phyloP scores from a whole-genome alignment of 2,329 filamentous ascomycete species.

The Talaromyces marneffei region DNA sequence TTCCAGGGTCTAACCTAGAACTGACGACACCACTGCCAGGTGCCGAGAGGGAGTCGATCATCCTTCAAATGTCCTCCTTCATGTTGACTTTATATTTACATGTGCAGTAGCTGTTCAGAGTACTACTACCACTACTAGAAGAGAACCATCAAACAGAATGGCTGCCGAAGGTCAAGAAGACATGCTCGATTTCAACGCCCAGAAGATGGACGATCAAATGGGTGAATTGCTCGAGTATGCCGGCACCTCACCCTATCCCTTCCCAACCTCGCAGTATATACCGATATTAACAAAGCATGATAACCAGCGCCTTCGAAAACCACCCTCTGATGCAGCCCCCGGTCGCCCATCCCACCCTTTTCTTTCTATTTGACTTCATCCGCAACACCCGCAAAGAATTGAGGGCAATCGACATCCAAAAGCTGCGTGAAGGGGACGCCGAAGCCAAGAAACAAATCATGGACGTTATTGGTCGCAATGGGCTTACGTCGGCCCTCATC shows the following conservation, averaged over 20 bases:
- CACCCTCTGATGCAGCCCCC: slow-evolving; percentile 30
- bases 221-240: slow-evolving; percentile 24
- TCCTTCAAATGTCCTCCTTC: neutral
- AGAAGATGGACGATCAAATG: slow-evolving; percentile 21
- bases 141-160: neutral
- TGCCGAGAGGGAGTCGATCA: neutral
- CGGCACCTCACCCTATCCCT: neutral
- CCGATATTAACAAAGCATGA: neutral
- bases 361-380: slow-evolving; percentile 61
- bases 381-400: slow-evolving; percentile 57
- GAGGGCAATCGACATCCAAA: slow-evolving; percentile 20
- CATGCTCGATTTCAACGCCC: slow-evolving; percentile 16
- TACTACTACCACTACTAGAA: neutral
- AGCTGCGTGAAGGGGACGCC: slow-evolving; percentile 22
- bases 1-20: neutral
- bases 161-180: neutral
- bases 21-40: neutral
- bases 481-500: slow-evolving; percentile 23
- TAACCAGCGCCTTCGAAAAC: slow-evolving; percentile 25
- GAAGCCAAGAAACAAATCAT: slow-evolving; percentile 14
- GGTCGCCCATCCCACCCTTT: slow-evolving; percentile 24
- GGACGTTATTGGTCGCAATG: slow-evolving; percentile 27
- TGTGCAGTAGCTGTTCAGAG: neutral
- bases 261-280: neutral
- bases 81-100: neutral